Conservation (phyloP, 306 rosid genomes). For the Hylodesmum podocarpum region DNA sequence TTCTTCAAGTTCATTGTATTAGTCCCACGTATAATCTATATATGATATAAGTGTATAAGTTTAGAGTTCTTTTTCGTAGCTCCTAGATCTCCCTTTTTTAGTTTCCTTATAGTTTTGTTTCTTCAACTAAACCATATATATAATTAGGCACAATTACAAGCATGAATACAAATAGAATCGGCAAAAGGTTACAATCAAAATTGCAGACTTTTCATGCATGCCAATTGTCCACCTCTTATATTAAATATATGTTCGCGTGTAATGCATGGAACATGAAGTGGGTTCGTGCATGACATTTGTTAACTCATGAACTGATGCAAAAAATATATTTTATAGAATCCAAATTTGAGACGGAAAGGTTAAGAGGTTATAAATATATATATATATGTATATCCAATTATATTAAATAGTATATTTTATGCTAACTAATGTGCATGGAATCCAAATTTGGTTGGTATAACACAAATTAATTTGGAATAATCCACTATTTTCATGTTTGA, state of each 20-base stretch:
- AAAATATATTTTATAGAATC: conserved; percentile 6
- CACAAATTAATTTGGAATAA: neutral
- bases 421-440: neutral
- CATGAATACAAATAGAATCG: neutral
- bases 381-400: no score
- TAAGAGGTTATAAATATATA: no score
- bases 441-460: neutral
- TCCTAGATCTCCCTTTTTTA: neutral
- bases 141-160: neutral
- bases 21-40: neutral
- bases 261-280: conserved; percentile 32
- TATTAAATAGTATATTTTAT: neutral
- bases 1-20: conserved; percentile 14
- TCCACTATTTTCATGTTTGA: no score
- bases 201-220: neutral
- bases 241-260: neutral
- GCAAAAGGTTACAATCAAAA: neutral
- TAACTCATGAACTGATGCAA: neutral
- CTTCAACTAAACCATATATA: neutral
- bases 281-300: conserved; percentile 35
- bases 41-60: neutral
- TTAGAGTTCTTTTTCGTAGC: no score
- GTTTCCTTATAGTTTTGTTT: neutral
- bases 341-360: conserved; percentile 20
- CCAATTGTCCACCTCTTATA: neutral